Base-by-base conservation (phyloP, 2,329 filamentous ascomycete species). In the Aspergillus novoparasiticus region DNA sequence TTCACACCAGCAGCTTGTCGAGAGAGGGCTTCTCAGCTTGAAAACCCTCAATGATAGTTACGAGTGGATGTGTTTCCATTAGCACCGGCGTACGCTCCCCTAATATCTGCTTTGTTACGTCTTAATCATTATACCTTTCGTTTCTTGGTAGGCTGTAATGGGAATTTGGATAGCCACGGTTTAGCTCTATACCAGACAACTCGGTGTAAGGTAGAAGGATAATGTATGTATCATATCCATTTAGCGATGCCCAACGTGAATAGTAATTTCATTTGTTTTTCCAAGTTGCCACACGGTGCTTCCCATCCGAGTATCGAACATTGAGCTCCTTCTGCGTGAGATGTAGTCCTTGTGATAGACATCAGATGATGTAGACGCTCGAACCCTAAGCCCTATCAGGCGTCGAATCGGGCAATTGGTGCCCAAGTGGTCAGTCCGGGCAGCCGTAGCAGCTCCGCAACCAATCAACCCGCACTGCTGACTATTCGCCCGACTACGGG, bases 1-100 rank as follows among this genome's bases (percentile, higher is more conserved):
- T 96, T 96, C 75, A 95, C 93, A 43, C 92, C 94, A 46, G 87
- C 88, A 41, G 92, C 93, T 51, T 97, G 94, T 80, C 90, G 90
- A 77, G 93, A 96, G 73, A 90, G 93, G 72, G 90, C 89, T 36
- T 81, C 86, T 73, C 64, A 81, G 73, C 74, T 75, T 10, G 63
- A 50, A 61, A 43, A 30, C 55, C 48, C 41, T 48, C 45, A 12
- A 26, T 46, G n/a, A 55, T 59, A 63, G 61, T 63, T 54, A 65
- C 34, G 63, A 56, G 58, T 48, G 60, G 57, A 58, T 56, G 60
- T 54, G 60, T 5, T n/a, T 30, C 48, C 16, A 39, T 32, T 55
- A 39, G 32, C 30, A 11, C 21, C 23, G 30, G 30, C 32, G n/a
- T 55, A 55, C 34, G 51, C n/a, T 28, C 21, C 4, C n/a, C 32